phyloP scores from a whole-genome alignment of 768 basidiomycete species.

The Rubroboletus satanas region DNA sequence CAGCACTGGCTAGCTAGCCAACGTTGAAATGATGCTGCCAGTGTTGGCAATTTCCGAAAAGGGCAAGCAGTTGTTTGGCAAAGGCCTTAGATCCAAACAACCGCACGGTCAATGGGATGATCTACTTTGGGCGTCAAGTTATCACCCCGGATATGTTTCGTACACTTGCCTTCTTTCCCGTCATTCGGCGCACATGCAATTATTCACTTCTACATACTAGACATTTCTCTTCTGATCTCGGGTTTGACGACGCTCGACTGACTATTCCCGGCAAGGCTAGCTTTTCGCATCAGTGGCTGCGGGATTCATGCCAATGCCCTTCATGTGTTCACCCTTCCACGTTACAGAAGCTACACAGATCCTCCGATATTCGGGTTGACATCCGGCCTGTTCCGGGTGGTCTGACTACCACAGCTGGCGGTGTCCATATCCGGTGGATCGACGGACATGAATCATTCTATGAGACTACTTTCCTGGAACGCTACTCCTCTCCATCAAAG shows the following conservation, averaged over 20 bases:
- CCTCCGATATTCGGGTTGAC: conserved; percentile 58
- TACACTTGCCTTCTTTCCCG: background rate
- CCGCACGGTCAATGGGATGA: background rate
- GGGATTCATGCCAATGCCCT: conserved; percentile 78
- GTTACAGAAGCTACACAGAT: conserved; percentile 68
- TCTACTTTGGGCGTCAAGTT: background rate
- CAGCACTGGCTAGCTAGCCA: background rate
- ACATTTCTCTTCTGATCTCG: conserved; percentile 7
- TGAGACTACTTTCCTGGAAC: conserved; percentile 42
- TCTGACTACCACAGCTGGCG: conserved; percentile 40
- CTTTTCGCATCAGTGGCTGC: conserved; percentile 74
- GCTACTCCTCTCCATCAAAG: conserved; percentile 39
- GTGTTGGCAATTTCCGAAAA: background rate
- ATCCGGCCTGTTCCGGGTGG: conserved; percentile 43
- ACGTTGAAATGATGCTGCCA: background rate
- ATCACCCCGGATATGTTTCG: conserved; percentile 6
- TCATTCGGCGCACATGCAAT: background rate
- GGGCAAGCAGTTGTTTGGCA: conserved; percentile 27
- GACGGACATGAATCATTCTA: conserved; percentile 62
- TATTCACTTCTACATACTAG: background rate
- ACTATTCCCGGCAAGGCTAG: conserved; percentile 34
- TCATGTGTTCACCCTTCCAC: conserved; percentile 75
- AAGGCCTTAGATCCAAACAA: conserved; percentile 30
- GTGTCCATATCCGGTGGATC: conserved; percentile 51
- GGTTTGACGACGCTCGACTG: conserved; percentile 11